Evolutionary conservation across 83 land plant genomes (phyloP).

Genomic region (Thuja plicata): DNA sequence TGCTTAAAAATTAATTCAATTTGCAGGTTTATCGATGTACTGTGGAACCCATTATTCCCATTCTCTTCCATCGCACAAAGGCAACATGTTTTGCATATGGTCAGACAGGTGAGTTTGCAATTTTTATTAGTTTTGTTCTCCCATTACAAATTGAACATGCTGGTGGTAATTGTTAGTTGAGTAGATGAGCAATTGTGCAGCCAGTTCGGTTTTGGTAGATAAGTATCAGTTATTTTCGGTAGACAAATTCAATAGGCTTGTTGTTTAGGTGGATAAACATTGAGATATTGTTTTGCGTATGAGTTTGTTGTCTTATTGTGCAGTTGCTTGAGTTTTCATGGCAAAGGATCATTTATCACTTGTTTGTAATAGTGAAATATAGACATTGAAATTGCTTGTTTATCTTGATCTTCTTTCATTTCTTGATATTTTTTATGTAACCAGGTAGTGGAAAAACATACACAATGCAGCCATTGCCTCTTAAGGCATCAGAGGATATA

Average conservation of each 20-base stretch:
- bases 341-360: neutral
- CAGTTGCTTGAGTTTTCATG: neutral
- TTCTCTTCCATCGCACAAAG: slow-evolving; percentile 90
- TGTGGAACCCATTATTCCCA: slow-evolving; percentile 93
- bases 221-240: neutral
- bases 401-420: neutral
- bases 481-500: slow-evolving; percentile 89
- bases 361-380: neutral
- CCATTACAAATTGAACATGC: neutral
- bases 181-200: neutral
- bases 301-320: neutral
- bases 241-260: neutral
- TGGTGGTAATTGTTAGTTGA: neutral
- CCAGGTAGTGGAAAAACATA: slow-evolving; percentile 97
- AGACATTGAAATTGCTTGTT: neutral
- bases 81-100: slow-evolving; percentile 99
- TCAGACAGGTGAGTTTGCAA: slow-evolving; percentile 72
- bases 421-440: slow-evolving; percentile 6
- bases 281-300: neutral
- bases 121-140: neutral
- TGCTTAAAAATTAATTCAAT: neutral
- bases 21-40: slow-evolving; percentile 88
- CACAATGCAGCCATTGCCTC: slow-evolving; percentile 97
- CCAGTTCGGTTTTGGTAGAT: neutral
- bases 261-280: neutral